phyloP scores from a whole-genome alignment of 176 grass and related monocot genomes.

The Cenchrus americanus region DNA sequence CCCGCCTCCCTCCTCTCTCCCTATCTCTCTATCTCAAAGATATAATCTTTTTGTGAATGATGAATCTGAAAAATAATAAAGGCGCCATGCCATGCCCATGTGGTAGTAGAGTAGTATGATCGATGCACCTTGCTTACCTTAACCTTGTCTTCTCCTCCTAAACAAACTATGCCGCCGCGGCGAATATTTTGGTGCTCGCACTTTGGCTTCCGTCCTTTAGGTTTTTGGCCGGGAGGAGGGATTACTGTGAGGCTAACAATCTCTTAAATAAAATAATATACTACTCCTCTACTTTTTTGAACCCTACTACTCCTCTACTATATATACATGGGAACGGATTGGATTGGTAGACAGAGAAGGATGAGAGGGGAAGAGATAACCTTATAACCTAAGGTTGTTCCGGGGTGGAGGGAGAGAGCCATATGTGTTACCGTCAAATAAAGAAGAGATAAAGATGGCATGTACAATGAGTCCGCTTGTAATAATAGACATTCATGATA shows the following conservation, averaged over 20 bases:
- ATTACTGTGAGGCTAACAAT: conserved; percentile 55
- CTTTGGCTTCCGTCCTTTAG: conserved; percentile 15
- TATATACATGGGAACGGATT: conserved; percentile 12
- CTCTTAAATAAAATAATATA: conserved; percentile 14
- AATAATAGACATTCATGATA: conserved; percentile 28
- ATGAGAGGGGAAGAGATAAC: conserved; percentile 30
- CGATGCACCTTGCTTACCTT: conserved; percentile 39
- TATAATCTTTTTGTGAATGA: background rate
- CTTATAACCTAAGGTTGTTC: conserved; percentile 52
- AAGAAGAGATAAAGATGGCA: conserved; percentile 47
- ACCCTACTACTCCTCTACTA: background rate
- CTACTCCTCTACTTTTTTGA: background rate
- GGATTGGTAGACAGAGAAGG: background rate
- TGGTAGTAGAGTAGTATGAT: background rate
- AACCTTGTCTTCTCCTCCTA: background rate
- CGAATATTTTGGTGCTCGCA: conserved; percentile 52
- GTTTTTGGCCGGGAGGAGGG: conserved; percentile 4
- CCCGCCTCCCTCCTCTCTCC: background rate
- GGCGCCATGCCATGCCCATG: conserved; percentile 10
- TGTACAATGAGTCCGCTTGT: background rate
- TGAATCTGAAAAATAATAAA: conserved; percentile 19
- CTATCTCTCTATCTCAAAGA: background rate
- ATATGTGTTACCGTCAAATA: conserved; percentile 60
- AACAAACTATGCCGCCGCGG: conserved; percentile 26
- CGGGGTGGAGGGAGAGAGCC: conserved; percentile 29